Evolutionary conservation across 108 stramenopile species (phyloP).

Genomic region (Seminavis robusta): DNA sequence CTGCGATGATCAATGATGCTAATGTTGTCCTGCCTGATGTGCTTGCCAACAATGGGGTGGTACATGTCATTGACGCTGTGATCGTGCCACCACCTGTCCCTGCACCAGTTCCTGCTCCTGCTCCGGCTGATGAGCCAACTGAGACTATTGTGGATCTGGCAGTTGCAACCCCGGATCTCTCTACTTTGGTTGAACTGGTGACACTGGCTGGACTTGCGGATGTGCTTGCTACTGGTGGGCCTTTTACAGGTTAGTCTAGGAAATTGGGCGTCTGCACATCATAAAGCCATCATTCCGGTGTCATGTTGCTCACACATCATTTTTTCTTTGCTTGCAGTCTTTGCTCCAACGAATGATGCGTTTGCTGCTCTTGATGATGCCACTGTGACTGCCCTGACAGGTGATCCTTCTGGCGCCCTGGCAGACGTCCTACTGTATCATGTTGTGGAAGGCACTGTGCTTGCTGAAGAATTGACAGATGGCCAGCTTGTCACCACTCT

Average conservation of each 20-base stretch:
- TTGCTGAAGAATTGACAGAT: background rate
- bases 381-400: background rate
- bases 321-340: too few species aligned
- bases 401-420: background rate
- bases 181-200: conserved; percentile 24
- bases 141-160: background rate
- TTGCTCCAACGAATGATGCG: conserved; percentile 43
- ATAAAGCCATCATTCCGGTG: too few species aligned
- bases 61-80: conserved; percentile 16
- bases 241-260: too few species aligned
- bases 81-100: conserved; percentile 9
- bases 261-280: too few species aligned
- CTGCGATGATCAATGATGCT: too few species aligned
- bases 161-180: conserved; percentile 6
- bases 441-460: conserved; percentile 6
- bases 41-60: conserved; percentile 12
- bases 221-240: conserved; percentile 16
- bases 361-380: conserved; percentile 9
- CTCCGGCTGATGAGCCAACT: too few species aligned
- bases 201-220: conserved; percentile 33
- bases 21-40: too few species aligned
- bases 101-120: too few species aligned
- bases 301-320: too few species aligned
- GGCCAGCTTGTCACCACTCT: background rate
- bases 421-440: conserved; percentile 13